Conservation (phyloP, 441 rosid species). For the Pelargonium australe region DNA sequence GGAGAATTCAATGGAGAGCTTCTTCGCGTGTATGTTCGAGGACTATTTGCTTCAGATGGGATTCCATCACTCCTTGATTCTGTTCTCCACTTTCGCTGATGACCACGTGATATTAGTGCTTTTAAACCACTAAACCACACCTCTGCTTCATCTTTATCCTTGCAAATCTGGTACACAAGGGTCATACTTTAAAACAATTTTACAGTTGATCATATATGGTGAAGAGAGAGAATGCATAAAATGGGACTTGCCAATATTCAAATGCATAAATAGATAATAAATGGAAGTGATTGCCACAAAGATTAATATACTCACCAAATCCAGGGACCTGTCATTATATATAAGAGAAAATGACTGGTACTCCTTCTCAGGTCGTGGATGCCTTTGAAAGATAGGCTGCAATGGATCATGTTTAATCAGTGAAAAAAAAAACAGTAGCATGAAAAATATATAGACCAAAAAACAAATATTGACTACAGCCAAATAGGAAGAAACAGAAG, state of each 20-base stretch:
- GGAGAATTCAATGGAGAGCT: conserved; percentile 94
- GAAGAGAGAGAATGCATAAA: conserved; percentile 4
- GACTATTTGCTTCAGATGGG: conserved; percentile 90
- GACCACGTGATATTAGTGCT: conserved; percentile 74
- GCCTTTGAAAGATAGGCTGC: conserved; percentile 94
- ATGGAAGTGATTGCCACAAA: conserved; percentile 8
- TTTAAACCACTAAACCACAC: conserved; percentile 97
- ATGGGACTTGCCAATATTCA: too few species aligned
- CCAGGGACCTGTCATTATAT: conserved; percentile 80
- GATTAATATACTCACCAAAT: conserved; percentile 52
- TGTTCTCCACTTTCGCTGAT: conserved; percentile 65
- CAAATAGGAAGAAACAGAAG: not conserved
- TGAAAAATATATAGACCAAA: too few species aligned
- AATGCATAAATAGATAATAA: not conserved
- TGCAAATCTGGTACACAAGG: conserved; percentile 56
- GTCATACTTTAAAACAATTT: conserved; percentile 18
- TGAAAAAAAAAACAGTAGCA: not conserved
- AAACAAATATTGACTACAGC: not conserved
- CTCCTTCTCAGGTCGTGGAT: conserved; percentile 96
- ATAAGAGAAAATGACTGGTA: conserved; percentile 91
- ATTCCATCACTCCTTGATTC: conserved; percentile 93
- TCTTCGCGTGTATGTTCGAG: conserved; percentile 76
- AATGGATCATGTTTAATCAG: conserved; percentile 25
- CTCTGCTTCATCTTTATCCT: conserved; percentile 97
- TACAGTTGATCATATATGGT: conserved; percentile 11